A percentile compares a stretch with the other conserved stretches of the same genome.
Evolutionary conservation across 2,329 filamentous ascomycete genomes (phyloP).

Genomic region (Cyanodermella asteris): DNA sequence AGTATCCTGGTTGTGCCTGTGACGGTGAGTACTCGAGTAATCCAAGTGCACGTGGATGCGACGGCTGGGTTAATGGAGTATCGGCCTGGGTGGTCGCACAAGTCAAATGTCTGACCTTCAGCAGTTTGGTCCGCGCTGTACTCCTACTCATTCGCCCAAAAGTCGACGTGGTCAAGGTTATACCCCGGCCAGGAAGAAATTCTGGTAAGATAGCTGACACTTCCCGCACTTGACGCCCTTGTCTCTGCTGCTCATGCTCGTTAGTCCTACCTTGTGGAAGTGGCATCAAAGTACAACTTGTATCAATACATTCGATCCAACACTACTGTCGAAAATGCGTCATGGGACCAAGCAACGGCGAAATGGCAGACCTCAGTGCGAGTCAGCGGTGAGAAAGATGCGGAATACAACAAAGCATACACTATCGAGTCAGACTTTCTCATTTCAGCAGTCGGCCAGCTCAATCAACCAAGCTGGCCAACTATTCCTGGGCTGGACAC

Average conservation of each 20-base stretch:
- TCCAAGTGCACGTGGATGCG: no score
- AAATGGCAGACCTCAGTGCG: slow-evolving; percentile 30
- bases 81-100: no score
- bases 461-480: background rate
- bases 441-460: slow-evolving; percentile 1
- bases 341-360: slow-evolving; percentile 30
- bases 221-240: no score
- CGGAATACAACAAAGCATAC: slow-evolving; percentile 29
- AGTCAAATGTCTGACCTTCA: no score
- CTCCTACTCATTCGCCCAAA: slow-evolving; percentile 38
- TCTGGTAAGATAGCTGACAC: no score
- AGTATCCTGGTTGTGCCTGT: slow-evolving; percentile 34
- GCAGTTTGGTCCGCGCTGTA: slow-evolving; percentile 32
- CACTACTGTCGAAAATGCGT: slow-evolving; percentile 27
- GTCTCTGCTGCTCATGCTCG: no score
- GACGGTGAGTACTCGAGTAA: slow-evolving; percentile 19
- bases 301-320: slow-evolving; percentile 37
- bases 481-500: slow-evolving; percentile 1
- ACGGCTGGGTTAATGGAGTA: no score
- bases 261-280: slow-evolving; percentile 28
- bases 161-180: slow-evolving; percentile 34
- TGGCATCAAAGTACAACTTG: slow-evolving; percentile 32
- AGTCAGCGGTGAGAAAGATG: slow-evolving; percentile 30
- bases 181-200: slow-evolving; percentile 41
- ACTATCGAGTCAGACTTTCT: slow-evolving; percentile 26